phyloP scores from a whole-genome alignment of 2,329 filamentous ascomycete species.

The Cercospora citrullina region DNA sequence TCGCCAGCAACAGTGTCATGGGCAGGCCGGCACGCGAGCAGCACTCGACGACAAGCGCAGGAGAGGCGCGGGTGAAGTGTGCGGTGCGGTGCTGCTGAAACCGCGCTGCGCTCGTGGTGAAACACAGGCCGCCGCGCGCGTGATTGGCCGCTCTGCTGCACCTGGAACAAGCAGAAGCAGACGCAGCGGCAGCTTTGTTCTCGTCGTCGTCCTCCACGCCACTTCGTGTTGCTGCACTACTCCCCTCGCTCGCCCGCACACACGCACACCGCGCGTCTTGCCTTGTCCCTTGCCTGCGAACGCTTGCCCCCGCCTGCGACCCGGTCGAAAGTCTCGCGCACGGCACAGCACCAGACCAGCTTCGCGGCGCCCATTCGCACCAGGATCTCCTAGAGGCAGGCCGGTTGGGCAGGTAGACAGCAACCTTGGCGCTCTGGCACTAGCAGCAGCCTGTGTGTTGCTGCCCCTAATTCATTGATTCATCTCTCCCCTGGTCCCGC shows the following conservation, averaged over 20 bases:
- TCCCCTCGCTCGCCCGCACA: neutral
- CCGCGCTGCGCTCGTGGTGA: neutral
- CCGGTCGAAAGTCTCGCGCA: neutral
- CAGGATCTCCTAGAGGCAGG: neutral
- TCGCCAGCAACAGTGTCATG: neutral
- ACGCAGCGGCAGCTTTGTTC: neutral
- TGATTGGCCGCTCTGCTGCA: neutral
- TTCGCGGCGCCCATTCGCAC: neutral
- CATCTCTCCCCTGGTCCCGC: constrained; percentile 2
- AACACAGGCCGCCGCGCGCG: neutral
- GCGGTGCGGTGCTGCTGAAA: neutral
- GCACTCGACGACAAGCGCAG: neutral
- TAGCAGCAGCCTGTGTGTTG: neutral
- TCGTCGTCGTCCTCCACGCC: neutral
- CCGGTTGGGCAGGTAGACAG: neutral
- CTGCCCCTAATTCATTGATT: constrained; percentile 1
- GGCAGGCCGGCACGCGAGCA: neutral
- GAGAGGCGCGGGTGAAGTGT: neutral
- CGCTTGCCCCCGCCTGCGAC: neutral
- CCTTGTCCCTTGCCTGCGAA: neutral
- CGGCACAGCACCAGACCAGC: neutral
- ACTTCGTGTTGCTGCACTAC: neutral
- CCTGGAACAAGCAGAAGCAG: neutral
- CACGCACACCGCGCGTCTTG: neutral
- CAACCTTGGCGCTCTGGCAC: neutral